Evolutionary conservation across 176 grass and related monocot species (phyloP).

Genomic region (Aegilops bicornis): DNA sequence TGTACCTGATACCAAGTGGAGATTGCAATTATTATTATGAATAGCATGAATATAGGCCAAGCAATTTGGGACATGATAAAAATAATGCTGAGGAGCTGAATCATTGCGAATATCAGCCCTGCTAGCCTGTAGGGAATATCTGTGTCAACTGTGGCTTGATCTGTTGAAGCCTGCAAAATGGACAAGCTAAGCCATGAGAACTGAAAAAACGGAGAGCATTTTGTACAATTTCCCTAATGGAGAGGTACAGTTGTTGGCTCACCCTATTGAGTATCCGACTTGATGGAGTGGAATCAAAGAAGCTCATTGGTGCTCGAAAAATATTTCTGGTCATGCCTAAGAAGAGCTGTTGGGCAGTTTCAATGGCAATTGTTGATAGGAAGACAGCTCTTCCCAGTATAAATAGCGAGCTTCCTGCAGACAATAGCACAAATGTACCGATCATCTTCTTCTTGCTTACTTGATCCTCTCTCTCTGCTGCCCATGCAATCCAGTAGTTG

Average conservation of each 20-base stretch:
- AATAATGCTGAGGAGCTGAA: slow-evolving; percentile 84
- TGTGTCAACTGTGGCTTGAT: slow-evolving; percentile 81
- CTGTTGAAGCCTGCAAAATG: slow-evolving; percentile 74
- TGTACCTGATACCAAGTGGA: slow-evolving; percentile 87
- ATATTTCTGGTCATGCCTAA: slow-evolving; percentile 64
- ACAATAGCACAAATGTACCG: slow-evolving; percentile 63
- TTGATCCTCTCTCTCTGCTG: slow-evolving; percentile 58
- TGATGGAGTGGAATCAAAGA: slow-evolving; percentile 82
- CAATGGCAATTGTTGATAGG: slow-evolving; percentile 73
- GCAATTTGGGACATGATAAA: slow-evolving; percentile 90
- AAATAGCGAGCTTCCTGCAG: slow-evolving; percentile 71
- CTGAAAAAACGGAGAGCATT: not conserved
- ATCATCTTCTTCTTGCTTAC: slow-evolving; percentile 73
- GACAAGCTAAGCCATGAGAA: slow-evolving; percentile 1
- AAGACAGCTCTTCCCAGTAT: slow-evolving; percentile 76
- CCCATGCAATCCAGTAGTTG: slow-evolving; percentile 94
- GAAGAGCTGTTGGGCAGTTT: slow-evolving; percentile 77
- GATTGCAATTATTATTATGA: slow-evolving; percentile 60
- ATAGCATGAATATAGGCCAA: slow-evolving; percentile 83
- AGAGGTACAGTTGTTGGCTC: slow-evolving; percentile 20
- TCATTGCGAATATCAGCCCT: slow-evolving; percentile 78
- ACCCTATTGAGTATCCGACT: slow-evolving; percentile 90
- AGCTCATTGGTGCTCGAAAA: slow-evolving; percentile 71
- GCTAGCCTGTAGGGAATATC: slow-evolving; percentile 93
- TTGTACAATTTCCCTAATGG: not conserved